Conservation (phyloP, 345 rosid genomes). For the Lepidium aucheri region DNA sequence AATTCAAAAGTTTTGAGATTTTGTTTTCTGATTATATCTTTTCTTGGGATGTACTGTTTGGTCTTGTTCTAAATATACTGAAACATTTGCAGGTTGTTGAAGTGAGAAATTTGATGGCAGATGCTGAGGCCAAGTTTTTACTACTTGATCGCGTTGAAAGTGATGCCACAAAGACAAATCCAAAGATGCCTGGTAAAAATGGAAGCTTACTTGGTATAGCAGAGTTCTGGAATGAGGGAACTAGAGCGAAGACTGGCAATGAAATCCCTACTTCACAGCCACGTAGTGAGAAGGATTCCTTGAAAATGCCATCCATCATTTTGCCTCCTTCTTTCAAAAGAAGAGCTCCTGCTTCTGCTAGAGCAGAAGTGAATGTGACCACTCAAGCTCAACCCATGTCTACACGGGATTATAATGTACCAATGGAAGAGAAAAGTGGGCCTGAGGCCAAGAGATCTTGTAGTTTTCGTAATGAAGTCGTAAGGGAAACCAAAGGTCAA, state of each 20-base stretch:
- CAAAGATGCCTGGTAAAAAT: slow-evolving; percentile 13
- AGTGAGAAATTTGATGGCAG: slow-evolving; percentile 19
- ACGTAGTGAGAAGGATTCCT: background rate
- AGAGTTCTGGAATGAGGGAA: slow-evolving; percentile 23
- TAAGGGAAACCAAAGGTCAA: slow-evolving; percentile 15
- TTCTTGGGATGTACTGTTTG: background rate
- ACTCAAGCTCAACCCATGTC: slow-evolving; percentile 5
- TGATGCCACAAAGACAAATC: background rate
- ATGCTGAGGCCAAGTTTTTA: slow-evolving; percentile 17
- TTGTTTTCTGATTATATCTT: background rate
- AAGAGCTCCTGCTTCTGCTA: slow-evolving; percentile 9
- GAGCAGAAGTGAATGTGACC: slow-evolving; percentile 8
- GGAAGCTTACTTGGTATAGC: slow-evolving; percentile 24
- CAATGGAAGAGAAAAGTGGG: background rate
- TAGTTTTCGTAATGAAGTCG: slow-evolving; percentile 14
- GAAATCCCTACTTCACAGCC: background rate
- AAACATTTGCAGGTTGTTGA: slow-evolving; percentile 22
- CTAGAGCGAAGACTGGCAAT: background rate
- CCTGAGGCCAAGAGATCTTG: slow-evolving; percentile 15
- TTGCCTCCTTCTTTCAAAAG: slow-evolving; percentile 27
- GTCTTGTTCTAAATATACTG: background rate
- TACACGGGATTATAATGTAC: background rate
- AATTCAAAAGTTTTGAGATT: background rate
- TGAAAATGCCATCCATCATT: slow-evolving; percentile 18
- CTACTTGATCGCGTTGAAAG: background rate